These are phyloP conservation scores for Stagonosporopsis tanaceti DNA, from an alignment of 2,329 filamentous ascomycete species.

Conservation along the genomic window DNA sequence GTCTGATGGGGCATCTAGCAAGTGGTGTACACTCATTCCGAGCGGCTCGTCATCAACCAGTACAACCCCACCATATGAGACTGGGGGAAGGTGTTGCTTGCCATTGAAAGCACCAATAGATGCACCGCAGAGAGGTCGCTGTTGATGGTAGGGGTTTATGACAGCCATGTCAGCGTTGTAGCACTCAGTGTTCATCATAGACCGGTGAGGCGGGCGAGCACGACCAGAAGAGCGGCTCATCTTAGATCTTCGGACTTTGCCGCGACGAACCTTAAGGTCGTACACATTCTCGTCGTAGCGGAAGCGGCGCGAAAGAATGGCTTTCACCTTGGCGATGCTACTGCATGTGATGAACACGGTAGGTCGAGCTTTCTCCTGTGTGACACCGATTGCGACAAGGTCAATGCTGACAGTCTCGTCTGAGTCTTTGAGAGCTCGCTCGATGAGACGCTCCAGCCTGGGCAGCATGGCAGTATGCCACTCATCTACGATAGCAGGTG, in stretches of 20 bases:
- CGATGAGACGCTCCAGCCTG: slow-evolving; percentile 74
- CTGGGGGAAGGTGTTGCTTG: slow-evolving; percentile 84
- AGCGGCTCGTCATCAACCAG: slow-evolving; percentile 84
- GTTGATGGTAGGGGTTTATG: slow-evolving; percentile 79
- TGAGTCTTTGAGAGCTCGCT: slow-evolving; percentile 75
- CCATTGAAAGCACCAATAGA: slow-evolving; percentile 92
- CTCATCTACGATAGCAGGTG: slow-evolving; percentile 69
- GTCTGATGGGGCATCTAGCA: slow-evolving; percentile 74
- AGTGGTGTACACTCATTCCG: slow-evolving; percentile 96
- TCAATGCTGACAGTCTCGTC: slow-evolving; percentile 81
- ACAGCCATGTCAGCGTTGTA: slow-evolving; percentile 52
- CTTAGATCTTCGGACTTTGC: slow-evolving; percentile 71
- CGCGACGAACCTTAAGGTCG: slow-evolving; percentile 75
- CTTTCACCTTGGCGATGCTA: slow-evolving; percentile 75
- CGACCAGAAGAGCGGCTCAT: slow-evolving; percentile 49
- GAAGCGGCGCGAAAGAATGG: slow-evolving; percentile 74
- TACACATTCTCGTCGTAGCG: slow-evolving; percentile 71
- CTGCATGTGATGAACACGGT: slow-evolving; percentile 81
- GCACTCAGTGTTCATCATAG: slow-evolving; percentile 49
- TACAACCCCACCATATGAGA: slow-evolving; percentile 88
- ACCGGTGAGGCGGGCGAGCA: slow-evolving; percentile 47
- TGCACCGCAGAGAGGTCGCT: slow-evolving; percentile 81
- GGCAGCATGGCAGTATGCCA: slow-evolving; percentile 78
- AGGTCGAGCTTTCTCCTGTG: slow-evolving; percentile 69
- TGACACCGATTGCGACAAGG: slow-evolving; percentile 76